phyloP scores from a whole-genome alignment of 345 rosid species.

The Camelina laxa region DNA sequence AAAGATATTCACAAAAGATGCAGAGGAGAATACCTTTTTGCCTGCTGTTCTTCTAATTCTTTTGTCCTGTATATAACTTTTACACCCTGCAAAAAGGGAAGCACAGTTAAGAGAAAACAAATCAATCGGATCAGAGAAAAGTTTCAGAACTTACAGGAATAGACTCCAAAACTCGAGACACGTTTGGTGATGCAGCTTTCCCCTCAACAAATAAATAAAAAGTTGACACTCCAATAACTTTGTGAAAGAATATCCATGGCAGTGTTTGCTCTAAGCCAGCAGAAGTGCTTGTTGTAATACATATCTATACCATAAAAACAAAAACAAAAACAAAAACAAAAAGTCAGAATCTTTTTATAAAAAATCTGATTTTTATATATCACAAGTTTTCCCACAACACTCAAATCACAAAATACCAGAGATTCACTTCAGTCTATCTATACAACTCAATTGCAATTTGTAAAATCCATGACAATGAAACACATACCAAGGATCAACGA shows the following conservation, averaged over 20 bases:
- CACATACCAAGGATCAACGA: neutral
- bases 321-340: constrained; percentile 1
- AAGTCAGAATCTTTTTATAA: constrained; percentile 28
- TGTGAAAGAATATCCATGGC: constrained; percentile 92
- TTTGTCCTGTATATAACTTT: constrained; percentile 77
- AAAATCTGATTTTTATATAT: neutral
- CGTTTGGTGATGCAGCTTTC: constrained; percentile 76
- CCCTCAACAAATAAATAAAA: constrained; percentile 95
- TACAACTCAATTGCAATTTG: neutral
- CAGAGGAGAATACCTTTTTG: constrained; percentile 62
- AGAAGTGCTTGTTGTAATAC: constrained; percentile 86
- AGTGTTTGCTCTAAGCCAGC: constrained; percentile 88
- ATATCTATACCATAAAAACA: constrained; percentile 60
- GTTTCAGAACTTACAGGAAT: constrained; percentile 55
- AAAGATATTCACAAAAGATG: neutral
- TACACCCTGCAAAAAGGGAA: constrained; percentile 64
- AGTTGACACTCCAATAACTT: constrained; percentile 84
- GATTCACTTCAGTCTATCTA: neutral
- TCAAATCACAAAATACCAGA: neutral
- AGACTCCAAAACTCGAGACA: constrained; percentile 72
- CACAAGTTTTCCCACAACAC: neutral
- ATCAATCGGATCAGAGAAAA: constrained; percentile 16
- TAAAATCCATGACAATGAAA: neutral
- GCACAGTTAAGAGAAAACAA: neutral
- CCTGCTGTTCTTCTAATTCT: constrained; percentile 87